Conservation (phyloP, 2,329 filamentous ascomycete species). For the Chaetomium sp. region DNA sequence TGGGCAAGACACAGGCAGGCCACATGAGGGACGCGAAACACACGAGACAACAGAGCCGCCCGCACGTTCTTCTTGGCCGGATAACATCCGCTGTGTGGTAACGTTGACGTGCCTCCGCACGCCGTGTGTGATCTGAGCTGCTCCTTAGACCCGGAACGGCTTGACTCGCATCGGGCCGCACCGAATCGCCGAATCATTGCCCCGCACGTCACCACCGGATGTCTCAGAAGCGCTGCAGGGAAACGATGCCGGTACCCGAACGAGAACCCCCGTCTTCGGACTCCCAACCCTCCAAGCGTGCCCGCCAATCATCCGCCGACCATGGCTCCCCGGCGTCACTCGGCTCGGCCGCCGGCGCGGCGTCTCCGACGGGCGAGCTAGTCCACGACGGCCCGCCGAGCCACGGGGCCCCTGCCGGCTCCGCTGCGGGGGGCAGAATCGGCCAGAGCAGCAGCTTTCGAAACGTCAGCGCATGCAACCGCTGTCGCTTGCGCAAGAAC, state of each 20-base stretch:
- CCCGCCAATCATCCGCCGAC: constrained; percentile 47
- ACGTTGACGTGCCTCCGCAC: background rate
- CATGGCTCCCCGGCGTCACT: constrained; percentile 36
- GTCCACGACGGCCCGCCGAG: constrained; percentile 4
- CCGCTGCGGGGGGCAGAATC: constrained; percentile 32
- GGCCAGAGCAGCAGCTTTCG: constrained; percentile 64
- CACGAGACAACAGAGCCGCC: too few relatives aligned
- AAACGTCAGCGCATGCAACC: constrained; percentile 91
- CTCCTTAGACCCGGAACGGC: background rate
- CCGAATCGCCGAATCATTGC: constrained; percentile 9
- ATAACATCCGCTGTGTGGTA: background rate
- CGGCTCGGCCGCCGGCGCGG: constrained; percentile 18
- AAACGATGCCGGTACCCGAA: constrained; percentile 36
- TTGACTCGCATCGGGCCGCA: constrained; percentile 12
- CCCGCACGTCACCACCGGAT: constrained; percentile 8
- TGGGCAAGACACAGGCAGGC: too few relatives aligned
- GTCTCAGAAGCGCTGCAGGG: constrained; percentile 11
- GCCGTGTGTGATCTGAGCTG: background rate
- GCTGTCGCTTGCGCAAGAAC: constrained; percentile 87
- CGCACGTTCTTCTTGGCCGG: too few relatives aligned
- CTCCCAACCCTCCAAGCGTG: constrained; percentile 50
- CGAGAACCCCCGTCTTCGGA: constrained; percentile 44
- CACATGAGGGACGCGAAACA: too few relatives aligned
- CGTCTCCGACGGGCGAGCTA: constrained; percentile 32
- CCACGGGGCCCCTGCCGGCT: constrained; percentile 13